Conservation (phyloP, 495 filamentous ascomycete genomes). For the Aspergillus avenaceus region DNA sequence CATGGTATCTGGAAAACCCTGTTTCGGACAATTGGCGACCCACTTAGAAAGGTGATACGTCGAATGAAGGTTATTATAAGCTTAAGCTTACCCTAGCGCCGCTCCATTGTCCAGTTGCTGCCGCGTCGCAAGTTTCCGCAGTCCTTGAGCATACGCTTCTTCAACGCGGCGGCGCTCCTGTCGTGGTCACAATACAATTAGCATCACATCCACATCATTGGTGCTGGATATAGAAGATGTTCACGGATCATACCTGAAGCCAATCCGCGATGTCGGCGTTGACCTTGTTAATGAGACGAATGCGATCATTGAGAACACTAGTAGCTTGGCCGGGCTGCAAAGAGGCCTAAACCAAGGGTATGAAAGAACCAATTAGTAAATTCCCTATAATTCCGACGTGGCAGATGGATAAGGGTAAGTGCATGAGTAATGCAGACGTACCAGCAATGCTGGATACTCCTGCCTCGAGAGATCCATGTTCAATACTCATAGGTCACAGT, state of each 20-base stretch:
- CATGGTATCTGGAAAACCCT: constrained; percentile 92
- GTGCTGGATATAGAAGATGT: too few species aligned
- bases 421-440: constrained; percentile 43
- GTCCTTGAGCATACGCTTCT: constrained; percentile 79
- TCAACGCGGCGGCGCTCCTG: constrained; percentile 93
- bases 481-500: constrained; percentile 28
- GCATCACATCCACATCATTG: too few species aligned
- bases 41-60: background rate
- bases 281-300: constrained; percentile 79
- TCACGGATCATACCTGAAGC: constrained; percentile 68
- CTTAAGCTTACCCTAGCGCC: constrained; percentile 71
- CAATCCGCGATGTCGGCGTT: constrained; percentile 95
- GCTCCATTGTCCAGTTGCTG: constrained; percentile 67
- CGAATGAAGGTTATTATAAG: background rate
- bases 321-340: constrained; percentile 85
- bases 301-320: constrained; percentile 76
- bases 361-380: constrained; percentile 1
- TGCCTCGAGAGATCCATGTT: constrained; percentile 78
- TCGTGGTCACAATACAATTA: too few species aligned
- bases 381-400: background rate
- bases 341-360: constrained; percentile 54
- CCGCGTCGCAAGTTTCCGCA: constrained; percentile 73
- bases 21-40: background rate
- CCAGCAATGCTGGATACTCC: constrained; percentile 96
- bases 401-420: background rate